Evolutionary conservation across 768 basidiomycete species (phyloP), one percentile per base, ranked within the genome.

Genomic region (Russula foetens): DNA sequence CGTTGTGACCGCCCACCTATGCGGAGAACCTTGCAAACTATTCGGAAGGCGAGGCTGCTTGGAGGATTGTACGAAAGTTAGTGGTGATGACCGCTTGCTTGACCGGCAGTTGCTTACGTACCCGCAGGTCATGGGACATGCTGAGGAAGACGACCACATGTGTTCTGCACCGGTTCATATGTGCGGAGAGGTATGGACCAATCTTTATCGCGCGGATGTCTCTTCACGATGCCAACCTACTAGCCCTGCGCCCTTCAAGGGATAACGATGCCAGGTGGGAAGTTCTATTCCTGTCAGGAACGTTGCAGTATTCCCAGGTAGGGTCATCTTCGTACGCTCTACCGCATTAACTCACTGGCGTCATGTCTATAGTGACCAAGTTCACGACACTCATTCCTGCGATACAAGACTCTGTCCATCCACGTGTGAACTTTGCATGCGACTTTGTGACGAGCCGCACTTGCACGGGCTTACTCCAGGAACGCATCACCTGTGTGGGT

Each of bases 401-500:
- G 79, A 82, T 47, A 71, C 75, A 23, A 70, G 77, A 12, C 75
- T 77, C 38, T 85, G 85, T 63, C 83, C 84, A 2, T 63, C 83
- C 11, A 62, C 69, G 3, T 85, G 84, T 63, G 74, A 80, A 57
- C 68, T 85, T 3, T 85, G 84, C 66, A 79, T 75, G 62, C 74
- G 82, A 8, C 71, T 81, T 19, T 85, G 84, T 61, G 69, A 75
- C 2, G 65, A 71, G 52, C 61, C 66, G 19, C 84, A 85, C 71
- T 71, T 85, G 45, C 84, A 85, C 56, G 81, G 76, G 3, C 71
- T 83, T 7, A 67, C 75, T 21, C 58, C 62, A 1, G 67, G 60
- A 9, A 71, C 74, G 0, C 63, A 77, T 31, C 84, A 85, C 71
- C 74, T 85, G 35, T 85, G 84, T 72, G 82, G 83, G 84, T 83